Conservation (phyloP, 495 filamentous ascomycete genomes). For the Diplogelasinospora grovesii region DNA sequence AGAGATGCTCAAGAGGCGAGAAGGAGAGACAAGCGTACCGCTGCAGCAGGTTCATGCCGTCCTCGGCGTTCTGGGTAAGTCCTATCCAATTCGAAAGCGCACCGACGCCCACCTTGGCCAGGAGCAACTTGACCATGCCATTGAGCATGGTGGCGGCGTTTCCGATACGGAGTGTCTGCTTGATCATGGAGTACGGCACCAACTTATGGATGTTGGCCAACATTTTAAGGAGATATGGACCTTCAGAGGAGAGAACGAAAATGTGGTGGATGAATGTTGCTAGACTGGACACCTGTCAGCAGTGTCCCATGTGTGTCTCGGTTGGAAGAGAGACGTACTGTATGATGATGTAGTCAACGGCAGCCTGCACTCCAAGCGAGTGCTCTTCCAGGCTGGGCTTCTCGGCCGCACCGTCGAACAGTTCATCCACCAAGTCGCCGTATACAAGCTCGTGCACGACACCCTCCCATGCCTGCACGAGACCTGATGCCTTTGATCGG, state of each 20-base stretch:
- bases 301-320: no score
- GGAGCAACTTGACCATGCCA: slow-evolving; percentile 53
- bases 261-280: slow-evolving; percentile 59
- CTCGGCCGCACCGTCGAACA: slow-evolving; percentile 48
- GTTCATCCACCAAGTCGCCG: slow-evolving; percentile 49
- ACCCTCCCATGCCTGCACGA: slow-evolving; percentile 50
- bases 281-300: slow-evolving; percentile 32
- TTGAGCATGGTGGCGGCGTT: slow-evolving; percentile 66
- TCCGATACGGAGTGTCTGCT: slow-evolving; percentile 57
- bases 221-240: slow-evolving; percentile 53
- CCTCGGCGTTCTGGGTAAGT: slow-evolving; percentile 48
- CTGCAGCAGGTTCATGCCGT: slow-evolving; percentile 65
- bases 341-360: slow-evolving; percentile 51
- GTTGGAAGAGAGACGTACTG: slow-evolving; percentile 46
- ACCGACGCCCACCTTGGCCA: slow-evolving; percentile 57
- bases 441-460: slow-evolving; percentile 51
- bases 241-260: slow-evolving; percentile 56
- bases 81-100: slow-evolving; percentile 62
- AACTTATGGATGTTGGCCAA: slow-evolving; percentile 51
- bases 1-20: not conserved
- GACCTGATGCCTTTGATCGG: slow-evolving; percentile 42
- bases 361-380: slow-evolving; percentile 45
- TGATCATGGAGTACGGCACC: slow-evolving; percentile 53
- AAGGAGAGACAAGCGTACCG: slow-evolving; percentile 30
- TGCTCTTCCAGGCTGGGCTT: slow-evolving; percentile 51